Base-by-base conservation (phyloP, 345 rosid genomes). In the Pistacia vera region DNA sequence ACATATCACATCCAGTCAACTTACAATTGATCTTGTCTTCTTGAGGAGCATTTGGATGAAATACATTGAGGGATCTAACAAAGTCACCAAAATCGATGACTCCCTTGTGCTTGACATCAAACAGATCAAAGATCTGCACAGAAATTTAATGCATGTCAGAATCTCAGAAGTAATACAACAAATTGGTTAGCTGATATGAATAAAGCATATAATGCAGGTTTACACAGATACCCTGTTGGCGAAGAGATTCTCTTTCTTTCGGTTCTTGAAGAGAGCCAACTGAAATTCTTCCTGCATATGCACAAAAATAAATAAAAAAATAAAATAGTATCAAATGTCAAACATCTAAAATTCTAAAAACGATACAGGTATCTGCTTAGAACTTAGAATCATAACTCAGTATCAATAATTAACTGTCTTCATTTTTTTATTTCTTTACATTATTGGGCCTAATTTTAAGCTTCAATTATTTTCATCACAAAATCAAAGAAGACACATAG, bases 81-180 rank as follows among this genome's bases (percentile, higher is more conserved):
- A 97, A 97, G 82, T 97, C 99, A 44, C 96, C 91, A 72, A 97
- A 97, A 80, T 97, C 98, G 57, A 97, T 94, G 64, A 89, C 90
- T 75, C 97, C 99, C 81, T 91, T 97, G 44, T 85, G 86, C 87
- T 97, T 94, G 33, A 85, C 97, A 82, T 97, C 98, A 83, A 94
- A 97, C 80, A 97, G 81, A 82, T 97, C 92, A 90, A 97, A 92
- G 57, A 97, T 88, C 98, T 97, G 92, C 91, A 82, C 48, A 13
- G 75, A 66, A 74, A 67, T 33, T 48, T 48, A 41, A 14, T 46
- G 17, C 44, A 46, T 72, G 28, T 60, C 57, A 54, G 48, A 74
- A 56, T 38, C 64, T 38, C 60, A 51, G 60, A 48, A 54, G 61
- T 46, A 59, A 65, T 41, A 41, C 25, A 11, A 63, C 28, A 33